phyloP scores from a whole-genome alignment of 164 flowering plant genomes.

The Umbellularia californica region DNA sequence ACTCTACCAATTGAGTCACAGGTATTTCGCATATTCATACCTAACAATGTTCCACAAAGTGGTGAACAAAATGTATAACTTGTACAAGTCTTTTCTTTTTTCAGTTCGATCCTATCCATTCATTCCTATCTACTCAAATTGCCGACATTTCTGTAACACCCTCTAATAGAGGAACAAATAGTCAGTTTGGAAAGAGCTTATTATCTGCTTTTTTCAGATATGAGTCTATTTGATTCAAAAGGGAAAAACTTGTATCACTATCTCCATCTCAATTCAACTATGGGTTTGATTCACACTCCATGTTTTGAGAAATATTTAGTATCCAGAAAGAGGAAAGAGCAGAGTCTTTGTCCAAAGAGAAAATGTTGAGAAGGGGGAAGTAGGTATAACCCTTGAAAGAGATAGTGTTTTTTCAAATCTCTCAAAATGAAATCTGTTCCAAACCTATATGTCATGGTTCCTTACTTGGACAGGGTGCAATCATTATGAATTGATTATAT shows the following conservation, averaged over 20 bases:
- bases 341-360: not conserved
- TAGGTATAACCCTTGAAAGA: too few relatives aligned
- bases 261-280: not conserved
- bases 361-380: not conserved
- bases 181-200: not conserved
- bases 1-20: not conserved
- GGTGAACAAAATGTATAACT: not conserved
- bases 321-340: not conserved
- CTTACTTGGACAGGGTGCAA: too few relatives aligned
- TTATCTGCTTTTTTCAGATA: not conserved
- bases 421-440: too few relatives aligned
- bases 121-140: too few relatives aligned
- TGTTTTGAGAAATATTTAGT: not conserved
- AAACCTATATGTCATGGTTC: too few relatives aligned
- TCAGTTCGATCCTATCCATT: too few relatives aligned
- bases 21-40: not conserved
- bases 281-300: conserved; percentile 6
- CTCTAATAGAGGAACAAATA: not conserved
- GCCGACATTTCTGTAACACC: too few relatives aligned
- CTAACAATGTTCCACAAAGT: not conserved
- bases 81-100: not conserved
- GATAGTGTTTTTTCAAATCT: too few relatives aligned
- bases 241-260: not conserved
- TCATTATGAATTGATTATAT: too few relatives aligned
- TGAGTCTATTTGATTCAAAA: not conserved